Conservation (phyloP, 805 yeast genomes). For the Danielia oregonensis region DNA sequence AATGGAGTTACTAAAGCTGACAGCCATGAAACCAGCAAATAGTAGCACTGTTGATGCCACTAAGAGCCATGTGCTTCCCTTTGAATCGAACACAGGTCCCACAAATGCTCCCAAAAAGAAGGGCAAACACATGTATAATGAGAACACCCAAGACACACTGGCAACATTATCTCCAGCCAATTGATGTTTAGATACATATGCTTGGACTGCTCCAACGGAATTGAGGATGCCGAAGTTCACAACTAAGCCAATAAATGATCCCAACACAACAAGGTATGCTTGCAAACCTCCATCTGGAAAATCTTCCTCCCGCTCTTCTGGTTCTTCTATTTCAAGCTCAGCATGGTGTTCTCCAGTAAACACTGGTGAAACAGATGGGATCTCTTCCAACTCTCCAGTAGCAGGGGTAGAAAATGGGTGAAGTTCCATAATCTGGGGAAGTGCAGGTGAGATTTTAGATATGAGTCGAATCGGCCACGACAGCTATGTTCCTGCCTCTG, state of each 20-base stretch:
- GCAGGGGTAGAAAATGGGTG: no score
- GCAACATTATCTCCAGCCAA: slow-evolving; percentile 42
- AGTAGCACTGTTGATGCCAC: slow-evolving; percentile 27
- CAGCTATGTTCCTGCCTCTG: no score
- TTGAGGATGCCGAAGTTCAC: slow-evolving; percentile 56
- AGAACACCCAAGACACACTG: slow-evolving; percentile 61
- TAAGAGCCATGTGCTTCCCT: slow-evolving; percentile 50
- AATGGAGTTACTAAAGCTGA: slow-evolving; percentile 49
- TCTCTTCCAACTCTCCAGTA: no score
- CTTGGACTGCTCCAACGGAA: slow-evolving; percentile 59
- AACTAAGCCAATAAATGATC: slow-evolving; percentile 53
- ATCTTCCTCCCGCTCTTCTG: slow-evolving; percentile 2
- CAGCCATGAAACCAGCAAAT: slow-evolving; percentile 51
- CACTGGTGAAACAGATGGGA: no score
- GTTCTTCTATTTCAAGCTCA: no score
- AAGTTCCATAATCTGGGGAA: no score
- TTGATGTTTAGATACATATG: slow-evolving; percentile 56
- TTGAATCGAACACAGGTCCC: slow-evolving; percentile 62
- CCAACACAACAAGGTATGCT: slow-evolving; percentile 56
- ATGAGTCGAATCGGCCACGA: no score
- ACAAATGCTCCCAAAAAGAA: slow-evolving; percentile 26
- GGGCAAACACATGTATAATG: slow-evolving; percentile 49
- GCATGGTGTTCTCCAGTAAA: no score
- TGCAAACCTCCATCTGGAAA: slow-evolving; percentile 58
- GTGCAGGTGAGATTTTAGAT: no score